phyloP scores from a whole-genome alignment of 2,329 filamentous ascomycete genomes.

The Neoarthrinium moseri region DNA sequence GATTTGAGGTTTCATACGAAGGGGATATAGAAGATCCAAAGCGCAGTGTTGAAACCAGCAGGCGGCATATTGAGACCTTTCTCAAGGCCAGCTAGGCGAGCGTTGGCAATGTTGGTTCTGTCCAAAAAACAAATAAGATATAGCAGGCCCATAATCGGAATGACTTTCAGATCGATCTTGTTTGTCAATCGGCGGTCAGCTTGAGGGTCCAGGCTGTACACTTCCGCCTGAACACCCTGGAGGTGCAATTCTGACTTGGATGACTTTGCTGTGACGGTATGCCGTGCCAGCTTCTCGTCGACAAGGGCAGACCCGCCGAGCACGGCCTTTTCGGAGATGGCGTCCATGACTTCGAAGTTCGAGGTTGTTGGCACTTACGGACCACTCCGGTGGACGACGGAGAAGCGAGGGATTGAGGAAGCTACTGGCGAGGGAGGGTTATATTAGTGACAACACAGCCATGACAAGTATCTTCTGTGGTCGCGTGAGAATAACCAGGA shows the following conservation, averaged over 20 bases:
- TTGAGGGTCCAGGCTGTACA: conserved; percentile 3
- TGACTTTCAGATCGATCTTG: conserved; percentile 8
- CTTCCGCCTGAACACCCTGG: not conserved
- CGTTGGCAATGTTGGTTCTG: conserved; percentile 7
- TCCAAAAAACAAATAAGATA: conserved; percentile 7
- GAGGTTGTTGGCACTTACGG: no score
- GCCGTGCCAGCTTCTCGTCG: not conserved
- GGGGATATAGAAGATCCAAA: conserved; percentile 28
- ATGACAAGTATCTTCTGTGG: no score
- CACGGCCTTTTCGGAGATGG: conserved; percentile 1
- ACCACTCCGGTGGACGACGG: no score
- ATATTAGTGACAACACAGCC: no score
- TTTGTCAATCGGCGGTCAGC: conserved; percentile 2
- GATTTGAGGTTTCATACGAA: not conserved
- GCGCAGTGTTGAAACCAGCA: conserved; percentile 25
- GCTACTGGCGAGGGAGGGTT: no score
- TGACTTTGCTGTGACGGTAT: not conserved
- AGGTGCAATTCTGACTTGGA: not conserved
- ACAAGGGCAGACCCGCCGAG: not conserved
- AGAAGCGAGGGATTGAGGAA: no score
- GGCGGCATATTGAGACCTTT: conserved; percentile 28
- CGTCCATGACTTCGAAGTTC: no score
- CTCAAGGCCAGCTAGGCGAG: conserved; percentile 5
- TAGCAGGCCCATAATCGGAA: conserved; percentile 4
- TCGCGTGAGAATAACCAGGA: no score